Base-by-base conservation (phyloP, 495 filamentous ascomycete genomes). In the Pyronema domesticum region DNA sequence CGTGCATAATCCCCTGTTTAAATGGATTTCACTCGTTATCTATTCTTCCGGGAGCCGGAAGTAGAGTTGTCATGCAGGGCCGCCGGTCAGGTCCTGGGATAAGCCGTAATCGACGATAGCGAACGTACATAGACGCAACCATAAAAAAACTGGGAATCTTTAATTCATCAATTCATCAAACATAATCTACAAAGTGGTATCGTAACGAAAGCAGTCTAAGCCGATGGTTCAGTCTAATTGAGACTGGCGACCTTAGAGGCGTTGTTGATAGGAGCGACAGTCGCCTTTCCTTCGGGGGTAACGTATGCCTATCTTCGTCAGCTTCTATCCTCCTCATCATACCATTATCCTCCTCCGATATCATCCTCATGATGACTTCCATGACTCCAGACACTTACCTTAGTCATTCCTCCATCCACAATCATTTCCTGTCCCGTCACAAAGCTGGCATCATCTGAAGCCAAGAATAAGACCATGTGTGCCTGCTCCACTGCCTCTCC, bases 321-420 rank as follows among this genome's bases (percentile, higher is more conserved):
- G 43, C 34, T 6, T 23, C 45, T 19, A 19, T 19, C 11, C 9
- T 14, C 43, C 14, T 17, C n/a, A 7, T 8, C 45, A 47, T 19
- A 11, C 1, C 10, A 47, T 9, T 36, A 52, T 11, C 30, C 19
- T 7, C 53, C 43, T 47, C 17, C 13, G n/a, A 30, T 30, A 23
- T 18, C 1, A 9, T 8, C 37, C 35, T 14, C n/a, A 23, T 17
- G 52, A 18, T 18, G 18, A 23, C 48, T 42, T 23, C 23, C 45
- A 14, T 34, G 34, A 39, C 19, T 55, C 8, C 7, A 39, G 9
- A 33, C 30, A 60, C 68, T 42, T 65, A 74, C 75, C 75, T 84
- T 94, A 57, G 79, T 89, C 85, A 98, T 85, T 23, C 91, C 91
- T 42, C 89, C 89, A 62, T 96, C 91, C n/a, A 96, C 89, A 7